phyloP scores from a whole-genome alignment of 1,284 basidiomycete genomes.

The Hortiboletus rubellus region DNA sequence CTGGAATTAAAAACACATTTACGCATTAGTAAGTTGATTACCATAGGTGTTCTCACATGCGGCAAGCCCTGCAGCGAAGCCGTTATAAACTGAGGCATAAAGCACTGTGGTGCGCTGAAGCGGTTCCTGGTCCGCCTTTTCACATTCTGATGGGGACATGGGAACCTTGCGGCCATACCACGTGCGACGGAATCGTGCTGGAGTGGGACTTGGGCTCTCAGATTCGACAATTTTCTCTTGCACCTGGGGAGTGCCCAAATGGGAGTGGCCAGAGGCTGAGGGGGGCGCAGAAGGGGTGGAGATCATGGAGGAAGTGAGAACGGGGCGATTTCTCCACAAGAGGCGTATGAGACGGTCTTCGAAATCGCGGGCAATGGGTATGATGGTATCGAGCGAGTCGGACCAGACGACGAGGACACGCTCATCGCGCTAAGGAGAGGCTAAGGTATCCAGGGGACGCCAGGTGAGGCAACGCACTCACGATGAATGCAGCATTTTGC shows the following conservation, averaged over 20 bases:
- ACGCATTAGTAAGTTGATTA: background rate
- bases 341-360: constrained; percentile 80
- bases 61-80: constrained; percentile 64
- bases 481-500: constrained; percentile 82
- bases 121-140: constrained; percentile 48
- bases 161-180: constrained; percentile 35
- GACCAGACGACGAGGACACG: constrained; percentile 77
- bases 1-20: constrained; percentile 38
- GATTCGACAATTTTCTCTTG: constrained; percentile 22
- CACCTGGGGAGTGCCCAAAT: constrained; percentile 3
- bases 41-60: constrained; percentile 48
- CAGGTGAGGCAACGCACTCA: constrained; percentile 37
- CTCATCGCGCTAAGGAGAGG: constrained; percentile 61
- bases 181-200: constrained; percentile 31
- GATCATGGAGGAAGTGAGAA: constrained; percentile 14
- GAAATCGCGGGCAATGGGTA: constrained; percentile 70
- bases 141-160: constrained; percentile 36
- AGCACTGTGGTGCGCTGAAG: constrained; percentile 56
- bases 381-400: constrained; percentile 69
- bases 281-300: constrained; percentile 22
- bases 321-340: constrained; percentile 57
- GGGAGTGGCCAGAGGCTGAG: constrained; percentile 34
- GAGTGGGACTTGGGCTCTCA: constrained; percentile 9
- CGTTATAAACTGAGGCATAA: constrained; percentile 76
- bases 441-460: background rate